Base-by-base conservation (phyloP, 176 grass and related monocot genomes). In the Phoenix roebelenii region DNA sequence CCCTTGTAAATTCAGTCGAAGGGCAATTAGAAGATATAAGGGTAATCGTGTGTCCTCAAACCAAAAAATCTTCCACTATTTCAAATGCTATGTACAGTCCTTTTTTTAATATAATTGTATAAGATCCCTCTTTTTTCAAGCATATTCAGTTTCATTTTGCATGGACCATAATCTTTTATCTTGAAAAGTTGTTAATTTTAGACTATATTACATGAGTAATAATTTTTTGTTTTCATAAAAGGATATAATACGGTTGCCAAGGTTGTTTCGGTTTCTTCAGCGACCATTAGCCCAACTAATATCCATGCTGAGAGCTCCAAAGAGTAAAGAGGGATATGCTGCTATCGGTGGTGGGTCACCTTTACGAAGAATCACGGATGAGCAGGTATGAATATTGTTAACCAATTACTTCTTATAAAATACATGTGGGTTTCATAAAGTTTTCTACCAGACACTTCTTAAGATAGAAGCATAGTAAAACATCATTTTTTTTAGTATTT, bases 341-440 rank as follows among this genome's bases (percentile, higher is more conserved):
- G 86, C 94, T 29, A 98, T 98, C 54, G 94, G 94, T 68, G 88
- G 94, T 55, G 94, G 94, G 29, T 98, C 94, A 64, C 88, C 94
- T 63, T 73, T 98, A 61, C 77, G 85, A 59, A 98, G 65, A 75
- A 93, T 98, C 79, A 98, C 88, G 6, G 85, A 92, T 59, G 94
- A 98, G n/a, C 94, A 98, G 88, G 94, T 98, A 59, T 64, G 23
- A 22, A 60, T 18, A 58, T 71, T 25, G 5, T 57, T 16, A 25
- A 50, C 49, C 20, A 69, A 67, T 55, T 23, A 3, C 25, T 18
- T 12, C 63, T 55, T 17, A 53, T 5, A 59, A 68, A 19, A 44
- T 44, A 44, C 35, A 14, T 14, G 35, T 14, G 2, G 10, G 12
- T 1, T 44, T 44, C 35, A 7, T 10, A 9, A 44, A 12, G 35